Evolutionary conservation across 2,329 filamentous ascomycete genomes (phyloP).

Genomic region (Pseudogymnoascus sp.): DNA sequence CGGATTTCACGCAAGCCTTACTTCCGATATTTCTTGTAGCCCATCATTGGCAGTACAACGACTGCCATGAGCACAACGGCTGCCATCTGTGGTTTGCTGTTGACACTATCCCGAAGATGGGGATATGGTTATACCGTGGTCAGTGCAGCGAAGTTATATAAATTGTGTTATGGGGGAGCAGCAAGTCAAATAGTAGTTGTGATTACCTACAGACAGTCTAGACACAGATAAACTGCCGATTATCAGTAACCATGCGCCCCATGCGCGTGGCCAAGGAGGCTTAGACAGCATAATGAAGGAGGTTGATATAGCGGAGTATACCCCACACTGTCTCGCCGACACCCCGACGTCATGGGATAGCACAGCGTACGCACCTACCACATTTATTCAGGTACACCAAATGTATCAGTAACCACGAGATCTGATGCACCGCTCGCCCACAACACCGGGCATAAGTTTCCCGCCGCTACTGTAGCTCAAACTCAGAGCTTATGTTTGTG

Average conservation of each 20-base stretch:
- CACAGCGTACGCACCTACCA: neutral
- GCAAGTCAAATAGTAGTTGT: neutral
- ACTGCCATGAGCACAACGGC: constrained; percentile 4
- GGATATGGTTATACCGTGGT: neutral
- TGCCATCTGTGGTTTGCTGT: neutral
- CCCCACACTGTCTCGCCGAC: neutral
- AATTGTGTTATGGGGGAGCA: neutral
- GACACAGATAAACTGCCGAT: neutral
- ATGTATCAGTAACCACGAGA: neutral
- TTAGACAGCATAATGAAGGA: neutral
- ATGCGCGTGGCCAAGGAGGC: neutral
- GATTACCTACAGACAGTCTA: neutral
- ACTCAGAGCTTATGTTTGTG: neutral
- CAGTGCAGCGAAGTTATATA: neutral
- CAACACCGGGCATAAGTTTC: neutral
- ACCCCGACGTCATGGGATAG: constrained; percentile 4
- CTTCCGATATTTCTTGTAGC: constrained; percentile 4
- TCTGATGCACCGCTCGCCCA: neutral
- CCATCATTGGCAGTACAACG: neutral
- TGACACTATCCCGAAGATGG: neutral
- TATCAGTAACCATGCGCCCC: neutral
- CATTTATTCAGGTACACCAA: neutral
- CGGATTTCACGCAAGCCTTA: neutral
- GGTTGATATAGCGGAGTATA: neutral
- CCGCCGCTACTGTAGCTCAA: neutral